Evolutionary conservation across 148 eudicot genomes (phyloP).

Genomic region (Camellia sinensis): DNA sequence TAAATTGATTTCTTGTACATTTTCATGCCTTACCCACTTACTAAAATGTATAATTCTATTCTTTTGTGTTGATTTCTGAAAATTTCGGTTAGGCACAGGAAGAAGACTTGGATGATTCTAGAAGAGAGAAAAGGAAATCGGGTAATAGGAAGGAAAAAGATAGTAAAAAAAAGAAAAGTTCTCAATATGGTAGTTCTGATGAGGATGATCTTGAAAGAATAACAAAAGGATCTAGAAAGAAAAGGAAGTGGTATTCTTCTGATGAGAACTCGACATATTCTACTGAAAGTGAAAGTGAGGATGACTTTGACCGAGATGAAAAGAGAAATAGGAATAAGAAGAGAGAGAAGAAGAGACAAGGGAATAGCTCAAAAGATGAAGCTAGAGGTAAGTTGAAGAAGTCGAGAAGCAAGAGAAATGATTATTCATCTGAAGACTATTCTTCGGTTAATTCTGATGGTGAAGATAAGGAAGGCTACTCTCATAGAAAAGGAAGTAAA

Average conservation of each 20-base stretch:
- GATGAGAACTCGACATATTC: slow-evolving; percentile 51
- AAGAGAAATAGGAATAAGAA: slow-evolving; percentile 29
- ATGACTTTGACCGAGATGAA: slow-evolving; percentile 23
- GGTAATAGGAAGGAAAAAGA: slow-evolving; percentile 37
- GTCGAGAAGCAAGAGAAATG: slow-evolving; percentile 31
- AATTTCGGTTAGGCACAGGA: slow-evolving; percentile 33
- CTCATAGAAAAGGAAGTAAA: slow-evolving; percentile 20
- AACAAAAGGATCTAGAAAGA: slow-evolving; percentile 48
- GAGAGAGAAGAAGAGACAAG: slow-evolving; percentile 33
- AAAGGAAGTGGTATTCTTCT: slow-evolving; percentile 84
- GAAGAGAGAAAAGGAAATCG: slow-evolving; percentile 33
- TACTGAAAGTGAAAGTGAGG: slow-evolving; percentile 33
- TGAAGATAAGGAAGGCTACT: slow-evolving; percentile 25
- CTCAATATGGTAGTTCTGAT: slow-evolving; percentile 54
- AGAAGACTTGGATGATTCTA: slow-evolving; percentile 33
- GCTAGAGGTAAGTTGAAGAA: slow-evolving; percentile 29
- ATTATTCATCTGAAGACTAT: slow-evolving; percentile 23
- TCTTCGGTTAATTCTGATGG: slow-evolving; percentile 29
- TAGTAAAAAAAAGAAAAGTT: slow-evolving; percentile 44
- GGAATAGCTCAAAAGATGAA: slow-evolving; percentile 19
- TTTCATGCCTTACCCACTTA: neutral
- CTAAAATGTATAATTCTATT: neutral
- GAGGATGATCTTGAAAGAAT: slow-evolving; percentile 55
- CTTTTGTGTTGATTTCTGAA: neutral
- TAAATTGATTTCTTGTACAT: neutral